Conservation (phyloP, 345 rosid genomes). For the Dovyalis caffra region DNA sequence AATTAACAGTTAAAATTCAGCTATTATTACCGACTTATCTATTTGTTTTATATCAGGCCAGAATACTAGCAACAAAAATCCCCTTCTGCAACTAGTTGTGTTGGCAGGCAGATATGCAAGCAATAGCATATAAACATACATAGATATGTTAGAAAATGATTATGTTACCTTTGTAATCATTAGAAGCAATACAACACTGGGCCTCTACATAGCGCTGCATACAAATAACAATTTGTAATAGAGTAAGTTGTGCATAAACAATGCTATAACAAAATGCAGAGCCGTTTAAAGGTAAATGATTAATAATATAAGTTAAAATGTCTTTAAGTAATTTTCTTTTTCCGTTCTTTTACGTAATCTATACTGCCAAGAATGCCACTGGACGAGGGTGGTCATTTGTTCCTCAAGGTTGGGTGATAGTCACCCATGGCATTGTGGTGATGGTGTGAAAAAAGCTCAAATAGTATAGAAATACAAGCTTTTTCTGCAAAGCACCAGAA, state of each 20-base stretch:
- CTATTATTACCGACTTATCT: background rate
- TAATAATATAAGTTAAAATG: background rate
- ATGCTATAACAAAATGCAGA: conserved; percentile 8
- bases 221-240: conserved; percentile 21
- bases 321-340: too few species aligned
- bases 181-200: conserved; percentile 83
- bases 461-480: background rate
- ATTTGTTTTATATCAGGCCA: background rate
- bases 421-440: background rate
- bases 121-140: background rate
- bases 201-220: conserved; percentile 97
- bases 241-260: conserved; percentile 1
- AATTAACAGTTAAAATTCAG: background rate
- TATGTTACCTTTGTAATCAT: conserved; percentile 79
- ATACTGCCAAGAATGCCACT: background rate
- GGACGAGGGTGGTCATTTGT: background rate
- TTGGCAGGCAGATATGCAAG: background rate
- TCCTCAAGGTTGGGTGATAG: background rate
- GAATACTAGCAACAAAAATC: conserved; percentile 11
- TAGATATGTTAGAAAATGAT: background rate
- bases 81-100: conserved; percentile 3
- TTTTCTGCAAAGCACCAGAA: background rate
- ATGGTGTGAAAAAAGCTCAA: background rate
- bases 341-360: background rate
- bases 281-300: background rate